These are phyloP conservation scores for Cubamyces sp. DNA, from an alignment of 768 basidiomycete species.

Conservation along the genomic window DNA sequence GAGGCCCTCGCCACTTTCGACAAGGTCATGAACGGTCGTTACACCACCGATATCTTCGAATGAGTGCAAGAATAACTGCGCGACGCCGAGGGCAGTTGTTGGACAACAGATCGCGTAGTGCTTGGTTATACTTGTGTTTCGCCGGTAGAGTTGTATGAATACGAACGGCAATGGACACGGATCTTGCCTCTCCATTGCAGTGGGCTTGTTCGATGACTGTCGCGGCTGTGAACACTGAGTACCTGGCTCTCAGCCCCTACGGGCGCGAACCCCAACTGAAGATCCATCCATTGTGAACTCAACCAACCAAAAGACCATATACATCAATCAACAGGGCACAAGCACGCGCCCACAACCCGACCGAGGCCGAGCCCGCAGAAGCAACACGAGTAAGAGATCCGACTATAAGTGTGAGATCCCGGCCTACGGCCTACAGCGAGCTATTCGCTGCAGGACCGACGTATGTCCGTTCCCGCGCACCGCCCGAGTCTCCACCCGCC, in stretches of 20 bases:
- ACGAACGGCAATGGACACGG: no score
- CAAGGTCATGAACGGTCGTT: constrained; percentile 40
- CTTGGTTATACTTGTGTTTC: no score
- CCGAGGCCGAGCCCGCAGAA: not conserved
- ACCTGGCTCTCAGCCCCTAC: no score
- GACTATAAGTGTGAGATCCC: no score
- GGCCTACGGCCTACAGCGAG: constrained; percentile 1
- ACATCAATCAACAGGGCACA: constrained; percentile 10
- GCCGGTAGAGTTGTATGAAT: no score
- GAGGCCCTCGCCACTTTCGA: constrained; percentile 33
- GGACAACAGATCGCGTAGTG: no score
- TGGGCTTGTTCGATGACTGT: no score
- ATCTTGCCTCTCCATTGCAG: no score
- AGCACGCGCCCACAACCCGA: not conserved
- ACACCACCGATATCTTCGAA: constrained; percentile 50
- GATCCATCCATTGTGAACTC: not conserved
- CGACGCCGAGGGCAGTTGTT: no score
- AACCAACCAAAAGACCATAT: not conserved
- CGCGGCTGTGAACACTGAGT: no score
- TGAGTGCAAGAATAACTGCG: no score
- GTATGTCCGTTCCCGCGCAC: constrained; percentile 19
- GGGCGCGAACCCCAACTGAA: not conserved
- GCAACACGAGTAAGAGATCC: not conserved
- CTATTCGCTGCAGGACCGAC: constrained; percentile 13
- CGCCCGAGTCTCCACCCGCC: not conserved